Percentiles rank a stretch among this genome's conserved stretches.
These are phyloP conservation scores for Dendrobium chrysotoxum DNA, from an alignment of 106 monocot genomes.

Conservation along the genomic window DNA sequence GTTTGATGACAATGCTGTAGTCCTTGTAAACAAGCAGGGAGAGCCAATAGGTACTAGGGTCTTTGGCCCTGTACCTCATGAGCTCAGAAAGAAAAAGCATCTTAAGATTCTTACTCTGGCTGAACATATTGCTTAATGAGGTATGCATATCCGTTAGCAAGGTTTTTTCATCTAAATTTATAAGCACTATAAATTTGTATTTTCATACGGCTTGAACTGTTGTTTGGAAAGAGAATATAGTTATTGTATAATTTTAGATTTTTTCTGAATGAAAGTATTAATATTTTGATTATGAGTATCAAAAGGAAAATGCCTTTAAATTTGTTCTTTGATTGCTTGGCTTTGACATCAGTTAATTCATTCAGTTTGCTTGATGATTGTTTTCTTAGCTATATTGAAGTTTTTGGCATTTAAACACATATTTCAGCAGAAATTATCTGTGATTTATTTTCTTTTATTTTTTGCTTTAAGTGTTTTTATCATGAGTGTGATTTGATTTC, in stretches of 20 bases:
- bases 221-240: neutral
- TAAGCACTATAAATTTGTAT: neutral
- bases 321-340: no score
- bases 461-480: no score
- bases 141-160: neutral
- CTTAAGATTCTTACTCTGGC: slow-evolving; percentile 85
- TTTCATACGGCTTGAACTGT: neutral
- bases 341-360: no score
- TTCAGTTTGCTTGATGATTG: no score
- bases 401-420: no score
- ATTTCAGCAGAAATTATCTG: no score
- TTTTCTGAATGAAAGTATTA: neutral
- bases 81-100: slow-evolving; percentile 88
- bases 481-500: no score
- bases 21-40: slow-evolving; percentile 91
- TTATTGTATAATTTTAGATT: neutral
- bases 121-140: slow-evolving; percentile 70
- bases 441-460: no score
- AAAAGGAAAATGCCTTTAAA: no score
- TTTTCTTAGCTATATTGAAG: no score
- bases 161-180: neutral
- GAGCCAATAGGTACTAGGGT: slow-evolving; percentile 87
- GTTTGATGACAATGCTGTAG: slow-evolving; percentile 90
- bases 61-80: slow-evolving; percentile 86
- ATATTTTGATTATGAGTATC: no score